Base-by-base conservation (phyloP, 2,329 filamentous ascomycete species). In the Paramyrothecium roridum region DNA sequence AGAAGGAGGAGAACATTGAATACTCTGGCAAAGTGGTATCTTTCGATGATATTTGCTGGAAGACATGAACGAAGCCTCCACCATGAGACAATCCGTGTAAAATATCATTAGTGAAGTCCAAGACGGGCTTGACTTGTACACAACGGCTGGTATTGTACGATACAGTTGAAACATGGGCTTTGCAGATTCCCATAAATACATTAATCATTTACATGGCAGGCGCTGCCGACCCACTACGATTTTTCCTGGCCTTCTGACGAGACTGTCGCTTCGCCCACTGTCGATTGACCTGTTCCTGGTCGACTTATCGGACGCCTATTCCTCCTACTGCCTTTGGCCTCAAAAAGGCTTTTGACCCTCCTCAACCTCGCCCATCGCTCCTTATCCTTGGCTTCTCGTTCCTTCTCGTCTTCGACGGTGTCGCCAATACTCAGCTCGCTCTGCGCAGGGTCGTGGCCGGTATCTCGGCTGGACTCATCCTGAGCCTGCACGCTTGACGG, bases 291-390 rank as follows among this genome's bases (percentile, higher is more conserved):
- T 10, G 75, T 78, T 3, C 72, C 76, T 2, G 79, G 77, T 40
- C 79, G 69, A 53, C 71, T 74, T 19, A 72, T 61, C 3, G 74
- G 70, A 37, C 72, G 71, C 54, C 71, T 74, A 52, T 79, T 68
- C 65, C 81, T 86, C 67, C 77, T 84, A 10, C 77, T 75, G 2
- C 78, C 80, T 69, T 89, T 90, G 7, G 83, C 79, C 58, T 88
- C 85, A 64, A 91, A 85, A 49, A 89, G 71, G 65, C 86, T 89
- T 77, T 89, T 89, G 56, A 91, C 86, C 56, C 83, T 81, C 63
- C 86, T 81, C 59, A 91, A 72, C 61, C 86, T 80, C n/a, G 86
- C 82, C 87, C 87, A 90, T 59, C 88, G 79, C 70, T 89, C 86
- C 68, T 88, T 88, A 57, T 91, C 88, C 66, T 88, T 88, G 48